These are phyloP conservation scores for Oryza brachyantha DNA, from an alignment of 176 grass and related monocot genomes.

Conservation along the genomic window DNA sequence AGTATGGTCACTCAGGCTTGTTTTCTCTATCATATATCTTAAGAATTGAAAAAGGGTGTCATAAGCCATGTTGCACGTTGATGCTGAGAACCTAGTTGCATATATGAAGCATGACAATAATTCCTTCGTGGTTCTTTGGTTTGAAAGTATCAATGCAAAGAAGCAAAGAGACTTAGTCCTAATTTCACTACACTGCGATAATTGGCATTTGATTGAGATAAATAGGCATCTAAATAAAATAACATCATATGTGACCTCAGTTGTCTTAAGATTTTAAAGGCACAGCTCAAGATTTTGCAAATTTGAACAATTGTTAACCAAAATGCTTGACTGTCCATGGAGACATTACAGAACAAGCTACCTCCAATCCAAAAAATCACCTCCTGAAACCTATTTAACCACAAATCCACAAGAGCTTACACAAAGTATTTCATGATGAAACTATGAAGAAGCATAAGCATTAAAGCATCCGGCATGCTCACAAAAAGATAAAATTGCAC, in stretches of 20 bases:
- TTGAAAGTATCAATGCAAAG: constrained; percentile 5
- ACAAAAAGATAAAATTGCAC: not conserved
- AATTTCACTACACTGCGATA: not conserved
- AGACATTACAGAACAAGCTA: constrained; percentile 11
- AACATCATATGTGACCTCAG: not conserved
- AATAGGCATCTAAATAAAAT: not conserved
- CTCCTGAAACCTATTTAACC: not conserved
- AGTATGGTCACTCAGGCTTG: too few species aligned
- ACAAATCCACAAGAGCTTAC: constrained; percentile 1
- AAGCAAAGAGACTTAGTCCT: not conserved
- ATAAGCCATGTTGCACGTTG: not conserved
- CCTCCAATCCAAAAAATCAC: not conserved
- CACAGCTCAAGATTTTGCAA: not conserved
- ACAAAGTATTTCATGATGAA: not conserved
- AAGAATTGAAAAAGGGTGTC: not conserved
- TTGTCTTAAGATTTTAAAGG: not conserved
- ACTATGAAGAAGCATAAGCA: not conserved
- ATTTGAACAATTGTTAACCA: not conserved
- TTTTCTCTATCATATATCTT: not conserved
- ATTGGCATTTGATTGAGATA: constrained; percentile 2
- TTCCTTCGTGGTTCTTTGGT: constrained; percentile 7
- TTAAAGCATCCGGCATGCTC: not conserved
- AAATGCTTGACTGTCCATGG: not conserved
- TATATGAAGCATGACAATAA: not conserved
- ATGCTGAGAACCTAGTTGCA: not conserved